Evolutionary conservation across 306 rosid genomes (phyloP).

Genomic region (Mucuna pruriens): DNA sequence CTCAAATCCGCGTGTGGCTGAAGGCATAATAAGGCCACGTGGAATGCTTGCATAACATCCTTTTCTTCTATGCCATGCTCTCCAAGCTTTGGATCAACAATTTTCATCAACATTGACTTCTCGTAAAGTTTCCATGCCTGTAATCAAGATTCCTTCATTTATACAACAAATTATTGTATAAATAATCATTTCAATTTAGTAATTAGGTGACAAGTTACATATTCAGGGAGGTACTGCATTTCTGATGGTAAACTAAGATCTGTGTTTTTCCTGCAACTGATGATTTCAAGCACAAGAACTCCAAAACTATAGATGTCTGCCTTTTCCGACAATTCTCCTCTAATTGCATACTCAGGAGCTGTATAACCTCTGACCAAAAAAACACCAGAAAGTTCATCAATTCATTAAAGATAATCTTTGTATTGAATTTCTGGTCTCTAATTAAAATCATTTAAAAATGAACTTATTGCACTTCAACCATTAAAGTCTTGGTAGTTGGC

Average conservation of each 20-base stretch:
- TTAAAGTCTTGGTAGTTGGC: not conserved
- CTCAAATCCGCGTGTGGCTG: conserved; percentile 73
- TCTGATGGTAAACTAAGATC: conserved; percentile 74
- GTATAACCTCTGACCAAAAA: conserved; percentile 72
- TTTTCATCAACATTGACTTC: conserved; percentile 54
- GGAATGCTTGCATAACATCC: conserved; percentile 71
- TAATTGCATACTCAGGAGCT: conserved; percentile 94
- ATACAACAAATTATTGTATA: not conserved
- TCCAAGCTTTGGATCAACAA: conserved; percentile 66
- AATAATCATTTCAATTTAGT: no score
- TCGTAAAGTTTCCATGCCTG: conserved; percentile 86
- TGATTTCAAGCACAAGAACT: conserved; percentile 89
- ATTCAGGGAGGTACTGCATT: conserved; percentile 92
- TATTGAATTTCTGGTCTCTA: conserved; percentile 5
- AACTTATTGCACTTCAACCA: not conserved
- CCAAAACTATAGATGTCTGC: conserved; percentile 95
- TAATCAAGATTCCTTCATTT: not conserved
- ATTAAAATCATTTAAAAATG: conserved; percentile 6
- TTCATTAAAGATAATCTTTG: not conserved
- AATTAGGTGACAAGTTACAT: conserved; percentile 53
- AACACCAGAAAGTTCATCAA: not conserved
- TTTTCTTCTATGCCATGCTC: conserved; percentile 58
- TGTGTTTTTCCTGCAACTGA: conserved; percentile 79
- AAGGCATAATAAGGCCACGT: conserved; percentile 77
- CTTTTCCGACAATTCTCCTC: conserved; percentile 87